Evolutionary conservation across 1,284 basidiomycete species (phyloP).

Genomic region (Agaricales sp.): DNA sequence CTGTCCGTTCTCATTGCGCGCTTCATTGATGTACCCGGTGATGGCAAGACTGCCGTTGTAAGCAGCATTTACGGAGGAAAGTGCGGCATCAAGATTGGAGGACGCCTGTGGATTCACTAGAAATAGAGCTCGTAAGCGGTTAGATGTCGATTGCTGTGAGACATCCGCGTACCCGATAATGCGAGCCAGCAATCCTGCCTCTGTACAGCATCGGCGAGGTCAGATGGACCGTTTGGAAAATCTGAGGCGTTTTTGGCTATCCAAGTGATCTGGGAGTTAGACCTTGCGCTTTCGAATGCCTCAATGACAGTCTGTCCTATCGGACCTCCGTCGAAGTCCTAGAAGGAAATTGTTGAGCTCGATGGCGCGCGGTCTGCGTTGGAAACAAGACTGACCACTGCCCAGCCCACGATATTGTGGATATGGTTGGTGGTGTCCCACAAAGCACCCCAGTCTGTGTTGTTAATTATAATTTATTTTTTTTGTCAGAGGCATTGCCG

Average conservation of each 20-base stretch:
- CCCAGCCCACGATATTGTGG: not conserved
- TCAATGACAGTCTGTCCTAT: slow-evolving; percentile 21
- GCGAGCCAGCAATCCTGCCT: slow-evolving; percentile 21
- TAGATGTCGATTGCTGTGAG: too few species aligned
- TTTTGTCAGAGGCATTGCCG: too few species aligned
- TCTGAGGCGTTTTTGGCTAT: slow-evolving; percentile 15
- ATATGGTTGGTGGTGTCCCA: slow-evolving; percentile 6
- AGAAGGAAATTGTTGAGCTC: too few species aligned
- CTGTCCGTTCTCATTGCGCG: slow-evolving; percentile 25
- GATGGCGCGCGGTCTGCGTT: too few species aligned
- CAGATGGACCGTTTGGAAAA: slow-evolving; percentile 21
- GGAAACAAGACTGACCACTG: slow-evolving; percentile 3
- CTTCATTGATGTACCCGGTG: slow-evolving; percentile 20
- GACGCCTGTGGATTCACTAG: slow-evolving; percentile 21
- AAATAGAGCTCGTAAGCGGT: too few species aligned
- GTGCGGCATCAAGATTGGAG: slow-evolving; percentile 16
- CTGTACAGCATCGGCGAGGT: slow-evolving; percentile 18
- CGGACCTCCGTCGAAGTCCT: slow-evolving; percentile 22
- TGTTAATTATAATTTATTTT: slow-evolving; percentile 7
- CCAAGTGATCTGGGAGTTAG: slow-evolving; percentile 18
- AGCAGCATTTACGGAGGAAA: slow-evolving; percentile 15
- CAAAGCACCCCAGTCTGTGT: slow-evolving; percentile 13
- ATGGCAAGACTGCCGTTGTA: slow-evolving; percentile 25
- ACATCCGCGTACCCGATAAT: slow-evolving; percentile 15
- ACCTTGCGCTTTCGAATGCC: slow-evolving; percentile 13